phyloP scores from a whole-genome alignment of 495 filamentous ascomycete species.

The Hypoxylon fuscum region DNA sequence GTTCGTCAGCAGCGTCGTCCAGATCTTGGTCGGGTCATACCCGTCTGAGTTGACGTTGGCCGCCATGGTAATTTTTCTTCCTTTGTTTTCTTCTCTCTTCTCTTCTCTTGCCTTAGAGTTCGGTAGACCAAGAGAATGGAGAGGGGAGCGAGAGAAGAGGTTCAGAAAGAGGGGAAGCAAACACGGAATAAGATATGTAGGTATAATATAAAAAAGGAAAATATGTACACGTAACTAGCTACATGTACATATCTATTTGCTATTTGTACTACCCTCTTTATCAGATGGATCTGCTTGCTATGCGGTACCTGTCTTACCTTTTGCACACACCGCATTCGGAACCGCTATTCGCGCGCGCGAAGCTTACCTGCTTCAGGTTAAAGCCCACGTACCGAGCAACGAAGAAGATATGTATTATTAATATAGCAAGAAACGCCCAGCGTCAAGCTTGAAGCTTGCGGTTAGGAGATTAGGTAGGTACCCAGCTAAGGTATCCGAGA shows the following conservation, averaged over 20 bases:
- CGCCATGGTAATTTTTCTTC: constrained; percentile 18
- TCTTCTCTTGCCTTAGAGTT: neutral
- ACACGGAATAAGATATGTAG: constrained; percentile 5
- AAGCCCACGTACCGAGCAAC: neutral
- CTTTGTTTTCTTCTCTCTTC: neutral
- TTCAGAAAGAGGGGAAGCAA: neutral
- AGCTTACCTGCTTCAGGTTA: constrained; percentile 27
- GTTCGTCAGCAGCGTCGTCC: constrained; percentile 53
- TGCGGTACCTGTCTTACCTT: constrained; percentile 6
- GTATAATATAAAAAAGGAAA: neutral
- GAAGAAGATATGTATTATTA: no score
- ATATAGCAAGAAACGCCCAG: no score
- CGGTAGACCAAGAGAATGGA: neutral
- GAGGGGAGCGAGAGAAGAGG: neutral
- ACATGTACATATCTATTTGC: no score
- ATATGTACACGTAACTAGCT: neutral
- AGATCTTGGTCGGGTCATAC: constrained; percentile 51
- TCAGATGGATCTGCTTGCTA: neutral
- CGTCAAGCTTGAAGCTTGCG: no score
- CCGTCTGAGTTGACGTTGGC: constrained; percentile 20
- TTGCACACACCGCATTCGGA: constrained; percentile 29
- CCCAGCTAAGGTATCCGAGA: neutral
- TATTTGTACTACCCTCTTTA: no score
- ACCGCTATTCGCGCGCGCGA: constrained; percentile 1
- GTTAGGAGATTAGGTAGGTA: neutral